Conservation (phyloP, 345 rosid genomes). For the Stellera chamaejasme region DNA sequence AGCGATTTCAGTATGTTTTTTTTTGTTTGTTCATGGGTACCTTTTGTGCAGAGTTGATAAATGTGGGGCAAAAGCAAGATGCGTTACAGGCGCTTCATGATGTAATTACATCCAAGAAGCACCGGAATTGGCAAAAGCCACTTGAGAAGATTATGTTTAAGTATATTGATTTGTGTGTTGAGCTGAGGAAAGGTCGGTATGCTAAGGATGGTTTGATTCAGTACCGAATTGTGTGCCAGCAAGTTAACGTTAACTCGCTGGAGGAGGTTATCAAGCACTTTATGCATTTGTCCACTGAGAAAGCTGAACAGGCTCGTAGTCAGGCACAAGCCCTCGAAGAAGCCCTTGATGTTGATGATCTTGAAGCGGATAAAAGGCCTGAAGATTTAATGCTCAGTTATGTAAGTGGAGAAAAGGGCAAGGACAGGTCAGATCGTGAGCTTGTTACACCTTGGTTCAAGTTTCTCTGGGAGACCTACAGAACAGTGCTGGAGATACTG, state of each 20-base stretch:
- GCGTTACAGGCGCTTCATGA: constrained; percentile 91
- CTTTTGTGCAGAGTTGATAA: constrained; percentile 59
- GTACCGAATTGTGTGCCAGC: constrained; percentile 90
- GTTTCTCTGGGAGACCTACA: constrained; percentile 98
- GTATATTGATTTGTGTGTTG: constrained; percentile 95
- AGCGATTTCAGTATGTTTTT: too few relatives aligned
- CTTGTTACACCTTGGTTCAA: constrained; percentile 99
- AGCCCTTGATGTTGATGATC: constrained; percentile 98
- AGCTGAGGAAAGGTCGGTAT: constrained; percentile 79
- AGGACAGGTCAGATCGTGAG: constrained; percentile 97
- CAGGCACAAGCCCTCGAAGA: constrained; percentile 93
- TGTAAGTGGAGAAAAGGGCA: constrained; percentile 98
- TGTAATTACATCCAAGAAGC: constrained; percentile 82
- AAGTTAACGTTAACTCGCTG: constrained; percentile 88
- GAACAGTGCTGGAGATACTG: constrained; percentile 94
- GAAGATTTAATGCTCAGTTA: constrained; percentile 97
- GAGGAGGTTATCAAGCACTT: constrained; percentile 99
- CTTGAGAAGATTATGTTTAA: constrained; percentile 92
- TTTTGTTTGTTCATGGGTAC: too few relatives aligned
- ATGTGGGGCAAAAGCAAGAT: constrained; percentile 98
- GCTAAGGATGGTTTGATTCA: constrained; percentile 98
- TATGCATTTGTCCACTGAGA: constrained; percentile 90
- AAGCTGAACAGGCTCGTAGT: constrained; percentile 93
- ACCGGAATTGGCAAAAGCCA: constrained; percentile 93
- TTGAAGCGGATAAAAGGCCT: constrained; percentile 95